These are phyloP conservation scores for Gloeopeniophorella convolvens DNA, from an alignment of 768 basidiomycete species.

Conservation along the genomic window DNA sequence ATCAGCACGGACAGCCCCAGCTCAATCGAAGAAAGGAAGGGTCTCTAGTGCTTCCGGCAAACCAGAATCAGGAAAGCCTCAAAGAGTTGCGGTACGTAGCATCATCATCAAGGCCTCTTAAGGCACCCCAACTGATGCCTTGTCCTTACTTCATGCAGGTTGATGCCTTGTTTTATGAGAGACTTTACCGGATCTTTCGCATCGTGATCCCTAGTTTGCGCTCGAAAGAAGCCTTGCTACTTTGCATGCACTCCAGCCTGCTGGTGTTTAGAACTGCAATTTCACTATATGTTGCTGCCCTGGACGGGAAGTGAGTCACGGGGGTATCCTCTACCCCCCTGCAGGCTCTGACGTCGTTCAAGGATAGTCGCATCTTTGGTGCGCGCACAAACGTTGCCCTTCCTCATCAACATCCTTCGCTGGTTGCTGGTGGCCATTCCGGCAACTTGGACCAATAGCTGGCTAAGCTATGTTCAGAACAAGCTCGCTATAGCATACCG, in stretches of 20 bases:
- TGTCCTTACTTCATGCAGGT: constrained; percentile 41
- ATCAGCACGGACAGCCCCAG: constrained; percentile 35
- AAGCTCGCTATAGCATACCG: constrained; percentile 88
- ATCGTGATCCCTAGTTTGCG: constrained; percentile 85
- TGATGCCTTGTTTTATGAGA: constrained; percentile 86
- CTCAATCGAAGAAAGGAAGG: constrained; percentile 29
- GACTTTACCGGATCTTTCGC: constrained; percentile 66
- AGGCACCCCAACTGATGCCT: neutral
- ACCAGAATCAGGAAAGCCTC: constrained; percentile 35
- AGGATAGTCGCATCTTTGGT: constrained; percentile 96
- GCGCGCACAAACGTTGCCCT: constrained; percentile 69
- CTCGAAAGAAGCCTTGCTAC: constrained; percentile 82
- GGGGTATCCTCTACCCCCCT: neutral
- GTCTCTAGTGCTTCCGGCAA: constrained; percentile 32
- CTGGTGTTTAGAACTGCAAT: constrained; percentile 87
- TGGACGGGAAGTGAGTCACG: constrained; percentile 72
- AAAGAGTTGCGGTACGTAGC: constrained; percentile 60
- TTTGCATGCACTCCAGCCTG: constrained; percentile 83
- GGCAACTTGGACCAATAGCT: constrained; percentile 88
- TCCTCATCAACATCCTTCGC: constrained; percentile 76
- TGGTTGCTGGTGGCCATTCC: constrained; percentile 93
- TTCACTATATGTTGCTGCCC: constrained; percentile 87
- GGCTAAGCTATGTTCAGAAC: constrained; percentile 89
- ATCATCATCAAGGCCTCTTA: neutral
- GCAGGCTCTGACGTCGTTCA: neutral